Conservation (phyloP, 495 filamentous ascomycete species). For the Podospora appendiculata region DNA sequence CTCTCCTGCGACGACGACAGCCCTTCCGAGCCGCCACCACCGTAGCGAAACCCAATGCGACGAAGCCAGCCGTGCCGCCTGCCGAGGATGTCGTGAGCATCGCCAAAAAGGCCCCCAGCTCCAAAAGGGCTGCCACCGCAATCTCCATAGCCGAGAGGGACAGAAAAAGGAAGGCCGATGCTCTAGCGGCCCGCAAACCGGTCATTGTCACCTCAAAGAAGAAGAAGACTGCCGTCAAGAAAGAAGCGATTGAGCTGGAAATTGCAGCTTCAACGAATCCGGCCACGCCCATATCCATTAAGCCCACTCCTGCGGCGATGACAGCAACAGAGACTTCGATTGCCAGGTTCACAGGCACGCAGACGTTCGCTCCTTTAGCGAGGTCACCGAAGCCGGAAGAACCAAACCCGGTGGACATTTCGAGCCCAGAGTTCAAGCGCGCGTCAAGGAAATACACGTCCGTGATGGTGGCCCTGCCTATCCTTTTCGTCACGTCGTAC, state of each 20-base stretch:
- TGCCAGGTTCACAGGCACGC: neutral
- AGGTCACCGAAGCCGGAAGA: neutral
- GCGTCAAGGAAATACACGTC: slow-evolving; percentile 28
- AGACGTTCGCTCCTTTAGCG: too few species aligned
- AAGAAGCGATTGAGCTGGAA: too few species aligned
- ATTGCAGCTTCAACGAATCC: too few species aligned
- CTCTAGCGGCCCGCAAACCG: neutral
- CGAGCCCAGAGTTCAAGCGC: slow-evolving; percentile 32
- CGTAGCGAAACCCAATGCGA: slow-evolving; percentile 1
- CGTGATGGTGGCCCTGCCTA: slow-evolving; percentile 36
- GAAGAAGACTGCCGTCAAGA: too few species aligned
- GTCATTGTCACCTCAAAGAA: neutral
- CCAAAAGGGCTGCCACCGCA: slow-evolving; percentile 3
- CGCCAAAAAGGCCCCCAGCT: slow-evolving; percentile 4
- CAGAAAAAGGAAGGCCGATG: neutral
- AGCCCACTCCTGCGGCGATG: neutral
- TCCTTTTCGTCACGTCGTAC: slow-evolving; percentile 39
- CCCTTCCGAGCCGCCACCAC: slow-evolving; percentile 3
- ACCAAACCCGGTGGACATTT: slow-evolving; percentile 18
- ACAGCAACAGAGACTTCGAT: neutral
- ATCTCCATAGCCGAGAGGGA: too few species aligned
- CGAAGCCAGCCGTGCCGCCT: neutral
- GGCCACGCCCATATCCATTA: neutral
- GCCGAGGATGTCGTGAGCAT: neutral
- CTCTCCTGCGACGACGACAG: neutral